These are phyloP conservation scores for Hymenochaete sp. DNA, from an alignment of 1,284 basidiomycete species.

Conservation along the genomic window DNA sequence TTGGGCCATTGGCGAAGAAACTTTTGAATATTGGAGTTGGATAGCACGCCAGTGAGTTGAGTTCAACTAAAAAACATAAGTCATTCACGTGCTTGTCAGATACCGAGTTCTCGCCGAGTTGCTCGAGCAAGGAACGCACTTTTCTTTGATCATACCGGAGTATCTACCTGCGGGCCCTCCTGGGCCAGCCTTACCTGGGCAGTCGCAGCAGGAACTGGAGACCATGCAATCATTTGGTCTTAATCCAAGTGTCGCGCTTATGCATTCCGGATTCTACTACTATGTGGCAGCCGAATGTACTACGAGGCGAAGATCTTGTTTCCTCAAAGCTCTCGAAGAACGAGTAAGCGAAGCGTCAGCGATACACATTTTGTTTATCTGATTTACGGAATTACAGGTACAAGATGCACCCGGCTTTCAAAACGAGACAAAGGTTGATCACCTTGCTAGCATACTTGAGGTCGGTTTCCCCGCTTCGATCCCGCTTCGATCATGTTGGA, in stretches of 20 bases:
- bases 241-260: conserved; percentile 65
- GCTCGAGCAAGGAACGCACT: conserved; percentile 69
- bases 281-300: conserved; percentile 82
- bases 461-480: conserved; percentile 31
- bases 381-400: not conserved
- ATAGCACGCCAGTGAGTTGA: conserved; percentile 74
- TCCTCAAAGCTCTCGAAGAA: conserved; percentile 47
- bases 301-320: conserved; percentile 62
- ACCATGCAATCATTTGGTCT: conserved; percentile 40
- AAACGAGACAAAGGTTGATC: conserved; percentile 87
- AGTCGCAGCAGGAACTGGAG: conserved; percentile 38
- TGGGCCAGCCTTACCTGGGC: no score
- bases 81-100: conserved; percentile 30
- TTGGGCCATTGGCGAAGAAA: conserved; percentile 97
- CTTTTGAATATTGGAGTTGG: conserved; percentile 98
- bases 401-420: conserved; percentile 50
- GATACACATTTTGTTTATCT: conserved; percentile 1
- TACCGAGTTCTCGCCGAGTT: conserved; percentile 84
- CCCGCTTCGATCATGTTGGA: conserved; percentile 1
- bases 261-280: conserved; percentile 88
- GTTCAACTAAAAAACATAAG: not conserved
- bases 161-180: conserved; percentile 35
- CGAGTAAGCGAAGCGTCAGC: conserved; percentile 44
- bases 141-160: conserved; percentile 58
- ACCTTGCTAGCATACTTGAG: conserved; percentile 74